These are phyloP conservation scores for Cryptosporidium andersoni DNA, from an alignment of 169 alveolate species.

Conservation along the genomic window DNA sequence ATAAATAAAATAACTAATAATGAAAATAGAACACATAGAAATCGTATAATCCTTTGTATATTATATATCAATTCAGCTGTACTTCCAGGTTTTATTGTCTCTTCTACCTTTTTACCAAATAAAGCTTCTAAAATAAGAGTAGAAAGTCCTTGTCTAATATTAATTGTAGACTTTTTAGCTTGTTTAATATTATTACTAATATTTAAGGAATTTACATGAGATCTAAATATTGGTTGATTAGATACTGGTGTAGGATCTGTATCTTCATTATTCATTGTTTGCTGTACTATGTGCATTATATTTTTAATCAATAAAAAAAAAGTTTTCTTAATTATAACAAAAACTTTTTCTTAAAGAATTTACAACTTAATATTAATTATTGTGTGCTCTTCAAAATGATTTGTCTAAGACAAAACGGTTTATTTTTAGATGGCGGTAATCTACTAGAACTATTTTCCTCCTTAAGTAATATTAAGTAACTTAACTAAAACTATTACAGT, in stretches of 20 bases:
- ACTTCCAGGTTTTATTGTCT: constrained; percentile 16
- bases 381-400: constrained; percentile 25
- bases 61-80: constrained; percentile 25
- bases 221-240: neutral
- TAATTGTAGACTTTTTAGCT: constrained; percentile 4
- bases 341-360: neutral
- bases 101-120: constrained; percentile 1
- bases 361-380: neutral
- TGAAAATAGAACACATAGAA: constrained; percentile 41
- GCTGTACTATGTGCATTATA: constrained; percentile 21
- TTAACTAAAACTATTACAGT: neutral
- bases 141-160: constrained; percentile 45
- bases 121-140: constrained; percentile 4
- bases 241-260: neutral
- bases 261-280: neutral
- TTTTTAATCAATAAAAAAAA: neutral
- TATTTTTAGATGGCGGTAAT: constrained; percentile 64
- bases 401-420: constrained; percentile 63
- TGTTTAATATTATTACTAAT: neutral
- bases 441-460: neutral
- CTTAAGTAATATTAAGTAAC: too few species aligned
- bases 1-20: constrained; percentile 17
- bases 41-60: constrained; percentile 34
- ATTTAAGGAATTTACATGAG: neutral
- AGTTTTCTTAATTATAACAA: neutral